Percentiles rank a stretch among this genome's conserved stretches.
phyloP scores from a whole-genome alignment of 1,284 basidiomycete genomes.

The Porphyrellus sp. region DNA sequence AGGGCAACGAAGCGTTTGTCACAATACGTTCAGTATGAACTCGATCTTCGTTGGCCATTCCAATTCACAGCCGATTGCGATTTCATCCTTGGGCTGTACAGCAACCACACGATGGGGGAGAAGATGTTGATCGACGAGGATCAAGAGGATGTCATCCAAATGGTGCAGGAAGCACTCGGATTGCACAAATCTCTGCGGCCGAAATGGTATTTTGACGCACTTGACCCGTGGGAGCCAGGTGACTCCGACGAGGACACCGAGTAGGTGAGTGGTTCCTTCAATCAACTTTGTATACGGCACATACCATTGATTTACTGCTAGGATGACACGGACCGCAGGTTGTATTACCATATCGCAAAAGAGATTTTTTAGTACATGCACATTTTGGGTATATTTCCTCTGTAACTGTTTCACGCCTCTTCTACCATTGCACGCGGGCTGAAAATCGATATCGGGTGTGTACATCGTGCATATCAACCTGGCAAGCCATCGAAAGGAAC shows the following conservation, averaged over 20 bases:
- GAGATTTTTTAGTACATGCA: too few relatives aligned
- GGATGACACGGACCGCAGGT: too few relatives aligned
- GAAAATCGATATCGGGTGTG: too few relatives aligned
- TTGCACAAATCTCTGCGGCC: background rate
- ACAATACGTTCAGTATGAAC: background rate
- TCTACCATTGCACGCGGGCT: too few relatives aligned
- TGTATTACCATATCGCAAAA: too few relatives aligned
- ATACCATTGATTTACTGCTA: too few relatives aligned
- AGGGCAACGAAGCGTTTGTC: background rate
- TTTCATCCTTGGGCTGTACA: background rate
- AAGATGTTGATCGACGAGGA: background rate
- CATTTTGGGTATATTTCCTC: too few relatives aligned
- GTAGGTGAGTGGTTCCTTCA: background rate
- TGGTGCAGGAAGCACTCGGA: background rate
- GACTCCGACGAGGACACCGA: background rate
- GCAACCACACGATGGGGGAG: background rate
- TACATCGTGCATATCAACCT: too few relatives aligned
- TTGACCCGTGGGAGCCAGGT: background rate
- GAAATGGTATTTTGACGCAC: constrained; percentile 1
- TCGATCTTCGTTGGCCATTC: background rate
- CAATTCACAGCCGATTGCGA: background rate
- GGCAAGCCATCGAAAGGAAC: too few relatives aligned
- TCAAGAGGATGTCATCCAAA: background rate
- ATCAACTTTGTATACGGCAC: too few relatives aligned
- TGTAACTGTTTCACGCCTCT: too few relatives aligned